Conservation (phyloP, 306 rosid genomes). For the Citrullus mucosospermus region DNA sequence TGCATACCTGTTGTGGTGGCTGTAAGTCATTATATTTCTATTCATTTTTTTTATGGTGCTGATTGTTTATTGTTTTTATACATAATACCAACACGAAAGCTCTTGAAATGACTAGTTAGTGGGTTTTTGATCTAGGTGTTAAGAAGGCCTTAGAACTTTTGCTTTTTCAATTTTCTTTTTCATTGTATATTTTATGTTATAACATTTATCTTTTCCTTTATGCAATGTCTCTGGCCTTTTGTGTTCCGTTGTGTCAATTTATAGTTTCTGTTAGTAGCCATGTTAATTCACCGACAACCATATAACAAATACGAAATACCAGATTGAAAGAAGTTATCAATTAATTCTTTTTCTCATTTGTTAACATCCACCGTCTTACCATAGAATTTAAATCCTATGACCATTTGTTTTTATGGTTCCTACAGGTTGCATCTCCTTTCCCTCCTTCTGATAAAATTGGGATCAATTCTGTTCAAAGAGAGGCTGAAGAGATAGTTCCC, state of each 20-base stretch:
- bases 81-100: neutral
- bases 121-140: neutral
- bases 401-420: neutral
- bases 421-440: slow-evolving; percentile 65
- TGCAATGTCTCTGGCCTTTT: neutral
- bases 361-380: neutral
- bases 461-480: slow-evolving; percentile 84
- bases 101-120: neutral
- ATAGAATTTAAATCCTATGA: neutral
- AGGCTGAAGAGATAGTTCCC: slow-evolving; percentile 77
- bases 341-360: neutral
- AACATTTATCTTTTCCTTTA: neutral
- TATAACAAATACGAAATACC: neutral
- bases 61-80: neutral
- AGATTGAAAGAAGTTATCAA: neutral
- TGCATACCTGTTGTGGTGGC: slow-evolving; percentile 78
- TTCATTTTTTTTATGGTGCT: neutral
- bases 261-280: neutral
- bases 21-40: slow-evolving; percentile 29
- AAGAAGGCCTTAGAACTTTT: neutral
- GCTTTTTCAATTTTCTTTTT: neutral
- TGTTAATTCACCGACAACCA: neutral
- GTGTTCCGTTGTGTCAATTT: neutral
- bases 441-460: slow-evolving; percentile 91
- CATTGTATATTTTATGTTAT: neutral